A percentile compares a stretch with the other conserved stretches of the same genome.
Conservation (phyloP, 2,329 filamentous ascomycete species). For the Aspergillus sp. region DNA sequence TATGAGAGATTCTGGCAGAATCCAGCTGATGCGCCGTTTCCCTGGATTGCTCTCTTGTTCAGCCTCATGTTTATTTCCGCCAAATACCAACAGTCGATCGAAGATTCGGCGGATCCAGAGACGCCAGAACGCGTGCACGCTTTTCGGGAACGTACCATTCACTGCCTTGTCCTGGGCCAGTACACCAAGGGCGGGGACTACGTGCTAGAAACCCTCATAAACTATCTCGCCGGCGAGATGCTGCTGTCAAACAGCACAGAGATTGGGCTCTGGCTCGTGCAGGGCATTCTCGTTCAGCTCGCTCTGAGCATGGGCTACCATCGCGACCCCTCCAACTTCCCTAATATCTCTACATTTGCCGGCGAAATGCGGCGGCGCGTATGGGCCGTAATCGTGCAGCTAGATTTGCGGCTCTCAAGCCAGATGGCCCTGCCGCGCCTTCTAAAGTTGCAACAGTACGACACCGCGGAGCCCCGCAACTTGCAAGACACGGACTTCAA, state of each 20-base stretch:
- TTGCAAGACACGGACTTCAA: not conserved
- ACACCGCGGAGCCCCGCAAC: not conserved
- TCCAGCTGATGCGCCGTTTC: conserved; percentile 5
- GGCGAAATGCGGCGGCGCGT: not conserved
- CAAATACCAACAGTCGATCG: conserved; percentile 4
- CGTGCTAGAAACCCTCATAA: not conserved
- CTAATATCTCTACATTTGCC: not conserved
- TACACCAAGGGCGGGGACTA: not conserved
- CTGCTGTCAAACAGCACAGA: not conserved
- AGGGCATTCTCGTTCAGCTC: not conserved
- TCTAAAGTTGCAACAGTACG: not conserved
- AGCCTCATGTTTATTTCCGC: conserved; percentile 6
- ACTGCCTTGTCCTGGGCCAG: not conserved
- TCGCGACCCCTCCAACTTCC: not conserved
- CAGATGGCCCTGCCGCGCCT: not conserved
- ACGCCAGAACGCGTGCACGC: no score
- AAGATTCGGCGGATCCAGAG: no score
- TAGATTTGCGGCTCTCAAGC: not conserved
- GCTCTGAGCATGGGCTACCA: not conserved
- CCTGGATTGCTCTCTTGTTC: conserved; percentile 11
- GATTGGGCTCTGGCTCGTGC: not conserved
- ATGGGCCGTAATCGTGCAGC: not conserved
- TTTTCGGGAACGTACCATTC: not conserved
- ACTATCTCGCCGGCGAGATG: not conserved
- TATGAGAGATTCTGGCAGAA: conserved; percentile 12